Conservation (phyloP, 108 stramenopile genomes). For the Cyclotella sp. region DNA sequence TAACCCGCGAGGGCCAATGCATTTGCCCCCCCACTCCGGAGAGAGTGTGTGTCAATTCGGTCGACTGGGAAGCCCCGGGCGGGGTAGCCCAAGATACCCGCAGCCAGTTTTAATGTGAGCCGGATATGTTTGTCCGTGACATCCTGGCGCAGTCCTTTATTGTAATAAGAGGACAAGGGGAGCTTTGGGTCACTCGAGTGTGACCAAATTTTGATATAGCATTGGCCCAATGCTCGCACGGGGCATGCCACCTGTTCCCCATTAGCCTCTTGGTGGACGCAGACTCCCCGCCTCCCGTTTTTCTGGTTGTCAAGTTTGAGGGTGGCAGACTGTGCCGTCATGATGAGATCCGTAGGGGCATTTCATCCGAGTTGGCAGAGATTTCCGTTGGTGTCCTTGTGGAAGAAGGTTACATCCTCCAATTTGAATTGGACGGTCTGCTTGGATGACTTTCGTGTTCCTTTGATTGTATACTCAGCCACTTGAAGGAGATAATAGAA, state of each 20-base stretch:
- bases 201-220: neutral
- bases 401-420: neutral
- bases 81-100: neutral
- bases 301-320: neutral
- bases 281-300: neutral
- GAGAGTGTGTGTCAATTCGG: neutral
- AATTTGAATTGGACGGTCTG: neutral
- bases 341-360: neutral
- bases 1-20: neutral
- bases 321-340: neutral
- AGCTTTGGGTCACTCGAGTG: neutral
- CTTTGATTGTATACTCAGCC: neutral
- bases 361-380: neutral
- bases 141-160: neutral
- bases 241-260: neutral
- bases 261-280: neutral
- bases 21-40: neutral
- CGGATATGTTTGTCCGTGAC: neutral
- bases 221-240: neutral
- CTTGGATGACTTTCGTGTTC: neutral
- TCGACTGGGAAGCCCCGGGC: neutral
- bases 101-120: neutral
- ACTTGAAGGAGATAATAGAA: neutral
- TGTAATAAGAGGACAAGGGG: neutral
- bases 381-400: neutral